Evolutionary conservation across 257 asterid species (phyloP).

Genomic region (Dorcoceras hygrometricum): DNA sequence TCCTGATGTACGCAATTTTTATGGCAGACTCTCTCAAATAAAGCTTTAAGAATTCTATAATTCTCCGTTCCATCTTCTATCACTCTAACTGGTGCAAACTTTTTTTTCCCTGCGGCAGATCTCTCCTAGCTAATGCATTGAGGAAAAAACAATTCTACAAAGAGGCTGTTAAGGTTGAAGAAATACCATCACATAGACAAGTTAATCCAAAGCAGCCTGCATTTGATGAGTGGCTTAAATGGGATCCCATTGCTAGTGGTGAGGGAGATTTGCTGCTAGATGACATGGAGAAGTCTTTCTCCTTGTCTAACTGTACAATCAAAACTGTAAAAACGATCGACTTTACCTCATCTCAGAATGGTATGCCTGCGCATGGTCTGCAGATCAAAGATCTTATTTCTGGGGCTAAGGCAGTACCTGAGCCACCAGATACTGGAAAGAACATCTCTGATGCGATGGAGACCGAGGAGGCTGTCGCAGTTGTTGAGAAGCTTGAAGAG

Average conservation of each 20-base stretch:
- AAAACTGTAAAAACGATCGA: constrained; percentile 46
- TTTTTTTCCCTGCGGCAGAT: constrained; percentile 39
- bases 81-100: constrained; percentile 4
- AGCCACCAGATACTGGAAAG: constrained; percentile 28
- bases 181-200: constrained; percentile 44
- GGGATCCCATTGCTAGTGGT: constrained; percentile 98
- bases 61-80: background rate
- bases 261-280: constrained; percentile 83
- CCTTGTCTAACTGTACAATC: constrained; percentile 34
- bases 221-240: constrained; percentile 68
- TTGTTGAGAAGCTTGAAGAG: constrained; percentile 31
- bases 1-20: background rate
- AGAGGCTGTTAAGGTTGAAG: constrained; percentile 77
- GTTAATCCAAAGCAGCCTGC: constrained; percentile 30
- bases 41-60: background rate
- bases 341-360: constrained; percentile 52
- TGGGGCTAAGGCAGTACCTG: constrained; percentile 18
- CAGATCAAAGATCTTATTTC: constrained; percentile 50
- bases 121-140: constrained; percentile 60
- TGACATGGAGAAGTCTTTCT: constrained; percentile 74
- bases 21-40: background rate
- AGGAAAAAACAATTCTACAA: constrained; percentile 67
- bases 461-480: constrained; percentile 35
- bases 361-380: constrained; percentile 66
- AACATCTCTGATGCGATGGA: constrained; percentile 26